These are phyloP conservation scores for Venturia oleaginea DNA, from an alignment of 2,329 filamentous ascomycete genomes.

Conservation along the genomic window DNA sequence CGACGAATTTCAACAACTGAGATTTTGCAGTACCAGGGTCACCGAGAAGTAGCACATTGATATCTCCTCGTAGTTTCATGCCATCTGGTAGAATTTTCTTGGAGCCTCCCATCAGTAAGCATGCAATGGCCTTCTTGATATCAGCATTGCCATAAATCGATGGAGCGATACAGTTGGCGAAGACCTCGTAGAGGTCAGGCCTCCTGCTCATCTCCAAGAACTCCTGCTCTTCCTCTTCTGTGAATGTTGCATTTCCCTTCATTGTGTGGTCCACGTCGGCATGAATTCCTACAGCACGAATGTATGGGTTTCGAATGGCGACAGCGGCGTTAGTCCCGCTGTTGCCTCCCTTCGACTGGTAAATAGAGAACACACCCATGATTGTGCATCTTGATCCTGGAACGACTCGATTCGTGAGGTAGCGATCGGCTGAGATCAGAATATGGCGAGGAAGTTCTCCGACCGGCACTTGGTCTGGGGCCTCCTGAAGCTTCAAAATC, in stretches of 20 bases:
- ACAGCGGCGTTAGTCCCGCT: slow-evolving; percentile 70
- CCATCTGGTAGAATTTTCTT: slow-evolving; percentile 97
- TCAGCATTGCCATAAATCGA: slow-evolving; percentile 94
- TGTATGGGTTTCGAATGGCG: slow-evolving; percentile 89
- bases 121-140: slow-evolving; percentile 96
- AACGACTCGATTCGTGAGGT: slow-evolving; percentile 90
- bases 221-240: slow-evolving; percentile 94
- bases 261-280: slow-evolving; percentile 83
- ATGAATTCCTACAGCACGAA: slow-evolving; percentile 85
- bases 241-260: slow-evolving; percentile 75
- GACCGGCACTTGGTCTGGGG: slow-evolving; percentile 92
- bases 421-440: slow-evolving; percentile 90
- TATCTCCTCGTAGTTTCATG: slow-evolving; percentile 95
- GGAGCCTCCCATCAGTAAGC: slow-evolving; percentile 83
- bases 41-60: slow-evolving; percentile 92
- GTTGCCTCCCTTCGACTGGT: slow-evolving; percentile 82
- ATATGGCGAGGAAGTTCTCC: slow-evolving; percentile 93
- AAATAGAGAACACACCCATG: slow-evolving; percentile 97
- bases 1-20: slow-evolving; percentile 92
- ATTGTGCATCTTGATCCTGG: slow-evolving; percentile 90
- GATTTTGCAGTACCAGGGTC: slow-evolving; percentile 98
- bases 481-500: slow-evolving; percentile 95
- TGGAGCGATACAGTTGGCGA: slow-evolving; percentile 87
- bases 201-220: slow-evolving; percentile 84
- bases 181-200: slow-evolving; percentile 84